phyloP scores from a whole-genome alignment of 1,284 basidiomycete genomes.

The Leccinum subrobustum region DNA sequence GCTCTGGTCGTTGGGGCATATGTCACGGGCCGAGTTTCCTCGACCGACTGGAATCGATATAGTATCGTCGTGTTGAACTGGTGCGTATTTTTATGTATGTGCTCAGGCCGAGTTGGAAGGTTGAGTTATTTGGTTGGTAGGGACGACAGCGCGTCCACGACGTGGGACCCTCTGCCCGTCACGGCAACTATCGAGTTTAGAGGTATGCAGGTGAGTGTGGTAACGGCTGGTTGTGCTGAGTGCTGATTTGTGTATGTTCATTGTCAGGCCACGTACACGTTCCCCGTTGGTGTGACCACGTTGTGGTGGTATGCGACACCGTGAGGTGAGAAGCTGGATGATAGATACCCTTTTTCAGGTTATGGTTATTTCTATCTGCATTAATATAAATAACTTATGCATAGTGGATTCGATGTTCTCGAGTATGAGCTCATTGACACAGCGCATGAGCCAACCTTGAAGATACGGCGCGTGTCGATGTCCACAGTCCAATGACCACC shows the following conservation, averaged over 20 bases:
- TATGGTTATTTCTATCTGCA: neutral
- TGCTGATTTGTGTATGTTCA: constrained; percentile 1
- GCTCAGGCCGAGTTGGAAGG: neutral
- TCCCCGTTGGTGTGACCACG: constrained; percentile 41
- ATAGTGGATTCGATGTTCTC: neutral
- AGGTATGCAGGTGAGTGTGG: constrained; percentile 54
- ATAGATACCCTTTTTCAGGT: neutral
- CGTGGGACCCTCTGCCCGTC: constrained; percentile 63
- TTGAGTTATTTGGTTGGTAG: constrained; percentile 23
- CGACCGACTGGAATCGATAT: constrained; percentile 62
- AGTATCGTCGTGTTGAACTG: constrained; percentile 70
- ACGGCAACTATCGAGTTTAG: constrained; percentile 68
- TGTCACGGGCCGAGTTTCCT: constrained; percentile 53
- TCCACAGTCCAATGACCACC: too few species aligned
- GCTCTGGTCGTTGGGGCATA: constrained; percentile 63
- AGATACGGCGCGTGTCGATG: too few species aligned
- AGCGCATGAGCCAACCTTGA: too few species aligned
- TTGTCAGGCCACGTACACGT: constrained; percentile 37
- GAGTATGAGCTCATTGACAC: too few species aligned
- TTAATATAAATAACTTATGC: neutral
- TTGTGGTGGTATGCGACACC: constrained; percentile 36
- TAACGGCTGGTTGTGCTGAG: neutral
- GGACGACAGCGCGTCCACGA: constrained; percentile 50
- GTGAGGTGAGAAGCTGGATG: neutral
- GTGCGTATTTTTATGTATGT: constrained; percentile 27